Evolutionary conservation across 1,284 basidiomycete species (phyloP), one percentile per base, ranked within the genome.

Genomic region (Abortiporus biennis): DNA sequence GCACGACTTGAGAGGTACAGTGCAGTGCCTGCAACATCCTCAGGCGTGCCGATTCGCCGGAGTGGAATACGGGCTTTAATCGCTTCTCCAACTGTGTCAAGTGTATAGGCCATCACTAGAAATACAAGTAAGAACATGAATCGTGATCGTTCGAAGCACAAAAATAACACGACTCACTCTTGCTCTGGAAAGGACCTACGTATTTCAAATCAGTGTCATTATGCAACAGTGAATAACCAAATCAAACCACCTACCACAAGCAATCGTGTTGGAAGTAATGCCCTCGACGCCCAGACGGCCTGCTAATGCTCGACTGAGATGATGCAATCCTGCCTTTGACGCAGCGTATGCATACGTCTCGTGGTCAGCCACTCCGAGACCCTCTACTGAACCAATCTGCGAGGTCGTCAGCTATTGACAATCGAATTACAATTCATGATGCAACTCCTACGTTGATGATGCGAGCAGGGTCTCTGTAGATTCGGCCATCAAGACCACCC

Each of bases 271-370:
- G 56, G 78, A 77, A 13, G 75, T 74, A 49, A 86, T 77, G 2
- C 74, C 71, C 45, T 81, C 76, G 39, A 59, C 63, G 0, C 80
- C 81, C 9, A 85, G 68, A 11, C 76, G 64, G 13, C 71, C 71
- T 1, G 76, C 83, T 20, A 86, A 65, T 49, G 80, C 74, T 16
- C 74, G 66, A 44, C 79, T 80, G 34, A 85, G 63, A 43, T 83
- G 81, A 54, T 78, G 74, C 42, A 78, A 60, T 1, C 66, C 76
- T 3, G 77, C 76, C 56, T 87, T 87, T 21, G 76, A 78, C 1
- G 80, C 72, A 20, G 78, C 74, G 56, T 86, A 86, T 1, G 81
- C 79, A 51, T 80, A 86, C 1, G 81, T 85, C 54, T 84, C 78
- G 44, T 77, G 70, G 16, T 63, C 58, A 3, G 78, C 76, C 0